Percentiles rank a stretch among this genome's conserved stretches.
Conservation (phyloP, 1,284 basidiomycete species). For the Ceraceosorus bombacis region DNA sequence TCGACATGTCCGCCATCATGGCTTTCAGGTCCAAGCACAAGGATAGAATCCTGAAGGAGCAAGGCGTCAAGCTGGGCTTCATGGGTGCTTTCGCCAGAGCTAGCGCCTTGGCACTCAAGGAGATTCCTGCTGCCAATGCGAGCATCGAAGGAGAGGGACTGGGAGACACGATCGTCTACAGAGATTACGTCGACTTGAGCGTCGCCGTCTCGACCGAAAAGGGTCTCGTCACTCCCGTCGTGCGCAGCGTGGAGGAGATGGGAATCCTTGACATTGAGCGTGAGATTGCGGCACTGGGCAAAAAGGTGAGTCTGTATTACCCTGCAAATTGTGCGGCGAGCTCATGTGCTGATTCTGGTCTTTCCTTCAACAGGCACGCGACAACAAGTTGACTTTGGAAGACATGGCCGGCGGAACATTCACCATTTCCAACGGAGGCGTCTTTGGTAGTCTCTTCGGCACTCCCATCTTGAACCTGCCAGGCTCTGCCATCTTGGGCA, state of each 20-base stretch:
- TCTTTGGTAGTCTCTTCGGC: slow-evolving; percentile 92
- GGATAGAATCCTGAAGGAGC: slow-evolving; percentile 80
- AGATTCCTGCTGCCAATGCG: slow-evolving; percentile 90
- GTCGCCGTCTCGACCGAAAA: slow-evolving; percentile 97
- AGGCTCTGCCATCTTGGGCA: slow-evolving; percentile 86
- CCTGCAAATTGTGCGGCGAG: not conserved
- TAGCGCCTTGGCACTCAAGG: slow-evolving; percentile 72
- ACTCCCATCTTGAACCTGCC: slow-evolving; percentile 92
- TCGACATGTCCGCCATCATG: slow-evolving; percentile 95
- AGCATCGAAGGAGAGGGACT: slow-evolving; percentile 64
- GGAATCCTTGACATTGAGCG: slow-evolving; percentile 84
- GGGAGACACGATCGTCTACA: slow-evolving; percentile 88
- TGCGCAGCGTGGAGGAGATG: slow-evolving; percentile 81
- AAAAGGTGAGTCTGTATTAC: slow-evolving; percentile 56
- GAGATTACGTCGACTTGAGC: slow-evolving; percentile 61
- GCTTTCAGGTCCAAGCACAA: slow-evolving; percentile 93
- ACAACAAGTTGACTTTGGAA: slow-evolving; percentile 88
- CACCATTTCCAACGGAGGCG: slow-evolving; percentile 98
- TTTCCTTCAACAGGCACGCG: slow-evolving; percentile 63
- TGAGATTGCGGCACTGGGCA: slow-evolving; percentile 80
- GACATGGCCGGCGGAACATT: slow-evolving; percentile 81
- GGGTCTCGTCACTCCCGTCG: slow-evolving; percentile 91
- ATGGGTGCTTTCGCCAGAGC: slow-evolving; percentile 96
- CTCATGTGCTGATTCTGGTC: not conserved
- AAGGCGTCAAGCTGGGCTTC: slow-evolving; percentile 95